Base-by-base conservation (phyloP, 2,329 filamentous ascomycete genomes). In the Penicillium hesseltinei region DNA sequence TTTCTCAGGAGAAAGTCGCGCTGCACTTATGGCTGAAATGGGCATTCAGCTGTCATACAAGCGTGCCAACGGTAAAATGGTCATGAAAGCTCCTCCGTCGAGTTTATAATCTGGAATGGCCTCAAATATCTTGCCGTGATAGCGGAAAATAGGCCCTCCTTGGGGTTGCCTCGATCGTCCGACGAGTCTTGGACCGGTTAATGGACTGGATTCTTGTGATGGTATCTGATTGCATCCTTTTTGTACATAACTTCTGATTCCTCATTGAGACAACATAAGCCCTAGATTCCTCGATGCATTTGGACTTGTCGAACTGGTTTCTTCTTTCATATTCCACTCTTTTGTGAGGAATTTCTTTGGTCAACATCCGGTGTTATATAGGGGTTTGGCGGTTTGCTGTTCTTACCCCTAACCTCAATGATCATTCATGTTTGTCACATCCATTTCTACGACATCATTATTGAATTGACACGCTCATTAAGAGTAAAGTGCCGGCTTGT, bases 61-160 rank as follows among this genome's bases (percentile, higher is more conserved):
- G 65, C 68, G 73, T 58, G 69, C 72, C 48, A 71, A 77, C 53
- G 70, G 71, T 4, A 62, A 66, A 13, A 70, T 71, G 65, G 67
- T 69, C 36, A 71, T 68, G 54, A 75, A 73, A 51, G 61, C 66
- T 0, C 66, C 67, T n/a, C 69, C 66, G 3, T 57, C 63, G 1
- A 57, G 60, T n/a, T 57, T 55, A 51, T 69, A 58, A 45, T 45
- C n/a, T 15, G 15, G 5, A n/a, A 33, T 25, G 13, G 10, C 17
- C 27, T 46, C 10, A 15, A 13, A 25, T 25, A 27, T 11, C 13
- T 43, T 29, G 5, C 27, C 36, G 2, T 21, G 13, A 10, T n/a
- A 25, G 39, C 15, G n/a, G 19, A 25, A 39, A 48, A n/a, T 33
- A 33, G n/a, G 21, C 13, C 36, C 19, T 13, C 36, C 36, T 29